phyloP scores from a whole-genome alignment of 2,329 filamentous ascomycete species.

The Truncatella angustata region DNA sequence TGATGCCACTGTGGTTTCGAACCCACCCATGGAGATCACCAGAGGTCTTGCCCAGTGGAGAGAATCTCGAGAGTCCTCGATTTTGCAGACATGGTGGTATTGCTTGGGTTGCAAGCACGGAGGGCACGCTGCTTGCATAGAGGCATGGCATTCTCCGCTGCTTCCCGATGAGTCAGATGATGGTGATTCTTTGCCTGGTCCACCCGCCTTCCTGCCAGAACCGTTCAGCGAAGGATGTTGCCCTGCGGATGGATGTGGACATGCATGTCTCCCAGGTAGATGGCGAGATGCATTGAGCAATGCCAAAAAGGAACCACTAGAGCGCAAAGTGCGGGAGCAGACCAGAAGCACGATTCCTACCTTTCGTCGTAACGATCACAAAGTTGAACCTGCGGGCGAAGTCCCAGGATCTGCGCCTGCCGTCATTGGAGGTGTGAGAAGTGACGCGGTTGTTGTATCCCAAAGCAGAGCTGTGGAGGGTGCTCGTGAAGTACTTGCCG shows the following conservation, averaged over 20 bases:
- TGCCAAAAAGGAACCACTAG: conserved; percentile 50
- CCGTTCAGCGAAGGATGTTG: conserved; percentile 56
- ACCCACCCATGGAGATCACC: conserved; percentile 19
- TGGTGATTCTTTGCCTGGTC: conserved; percentile 12
- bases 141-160: conserved; percentile 53
- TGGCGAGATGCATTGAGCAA: conserved; percentile 50
- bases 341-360: conserved; percentile 21
- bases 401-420: conserved; percentile 14
- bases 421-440: conserved; percentile 33
- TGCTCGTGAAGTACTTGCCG: conserved; percentile 52
- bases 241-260: conserved; percentile 63
- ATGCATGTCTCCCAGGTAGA: conserved; percentile 58
- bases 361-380: conserved; percentile 6
- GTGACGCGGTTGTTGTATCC: conserved; percentile 52
- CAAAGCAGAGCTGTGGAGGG: conserved; percentile 61
- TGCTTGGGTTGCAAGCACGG: conserved; percentile 63
- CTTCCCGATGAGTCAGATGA: conserved; percentile 7
- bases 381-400: neutral
- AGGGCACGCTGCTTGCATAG: conserved; percentile 59
- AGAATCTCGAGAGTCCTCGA: conserved; percentile 19
- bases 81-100: conserved; percentile 58
- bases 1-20: conserved; percentile 40
- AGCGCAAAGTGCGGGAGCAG: conserved; percentile 44
- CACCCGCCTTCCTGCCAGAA: conserved; percentile 20
- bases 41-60: conserved; percentile 20